These are phyloP conservation scores for Oryza meridionalis DNA, from an alignment of 176 grass and related monocot species.

Conservation along the genomic window DNA sequence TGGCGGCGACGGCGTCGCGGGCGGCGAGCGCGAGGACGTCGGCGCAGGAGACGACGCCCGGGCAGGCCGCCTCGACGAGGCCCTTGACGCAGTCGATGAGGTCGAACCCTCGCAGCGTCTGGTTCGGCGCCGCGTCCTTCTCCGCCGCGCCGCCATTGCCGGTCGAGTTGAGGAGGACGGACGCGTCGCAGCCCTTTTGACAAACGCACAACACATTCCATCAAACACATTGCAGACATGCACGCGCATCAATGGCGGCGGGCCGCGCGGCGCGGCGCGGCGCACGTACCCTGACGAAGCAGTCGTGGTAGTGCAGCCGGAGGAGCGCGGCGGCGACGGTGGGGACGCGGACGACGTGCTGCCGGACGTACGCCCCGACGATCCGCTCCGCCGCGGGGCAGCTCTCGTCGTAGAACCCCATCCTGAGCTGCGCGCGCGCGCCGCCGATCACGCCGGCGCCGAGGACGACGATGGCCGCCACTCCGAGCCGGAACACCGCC, in stretches of 20 bases:
- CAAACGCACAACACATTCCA: background rate
- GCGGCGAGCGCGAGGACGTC: constrained; percentile 68
- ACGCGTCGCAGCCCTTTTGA: constrained; percentile 83
- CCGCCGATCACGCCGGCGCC: background rate
- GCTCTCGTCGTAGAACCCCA: constrained; percentile 76
- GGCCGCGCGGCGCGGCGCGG: no score
- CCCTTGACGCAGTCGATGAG: constrained; percentile 75
- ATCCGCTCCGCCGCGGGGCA: constrained; percentile 75
- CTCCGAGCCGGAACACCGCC: background rate
- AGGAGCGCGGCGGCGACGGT: constrained; percentile 79
- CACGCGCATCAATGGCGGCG: background rate
- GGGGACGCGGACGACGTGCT: constrained; percentile 78
- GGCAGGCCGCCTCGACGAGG: constrained; percentile 73
- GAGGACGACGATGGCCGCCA: constrained; percentile 9
- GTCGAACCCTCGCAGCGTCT: constrained; percentile 82
- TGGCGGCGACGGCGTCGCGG: constrained; percentile 75
- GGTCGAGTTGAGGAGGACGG: constrained; percentile 78
- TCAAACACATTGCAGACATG: background rate
- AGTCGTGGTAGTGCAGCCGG: constrained; percentile 90
- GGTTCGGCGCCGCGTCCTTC: constrained; percentile 77
- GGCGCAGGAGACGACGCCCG: constrained; percentile 76
- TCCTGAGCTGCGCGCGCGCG: constrained; percentile 43
- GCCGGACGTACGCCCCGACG: constrained; percentile 68
- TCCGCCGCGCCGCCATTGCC: constrained; percentile 44
- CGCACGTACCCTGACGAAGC: constrained; percentile 77